Conservation (phyloP, 2,329 filamentous ascomycete species). For the Dryadomyces sulphureus region DNA sequence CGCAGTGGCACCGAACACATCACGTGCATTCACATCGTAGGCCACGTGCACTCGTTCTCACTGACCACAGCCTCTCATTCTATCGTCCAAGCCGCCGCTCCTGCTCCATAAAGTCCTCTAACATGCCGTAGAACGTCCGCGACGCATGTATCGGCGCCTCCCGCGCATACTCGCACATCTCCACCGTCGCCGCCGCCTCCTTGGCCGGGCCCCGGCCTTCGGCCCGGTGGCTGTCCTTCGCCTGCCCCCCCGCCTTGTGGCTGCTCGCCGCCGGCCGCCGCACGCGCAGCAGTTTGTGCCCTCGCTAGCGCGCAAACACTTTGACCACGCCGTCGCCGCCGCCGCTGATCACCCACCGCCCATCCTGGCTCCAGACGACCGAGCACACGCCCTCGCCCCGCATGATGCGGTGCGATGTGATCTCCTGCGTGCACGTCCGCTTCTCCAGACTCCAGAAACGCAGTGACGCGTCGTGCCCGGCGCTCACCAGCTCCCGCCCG, state of each 20-base stretch:
- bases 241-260: background rate
- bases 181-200: no score
- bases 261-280: background rate
- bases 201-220: background rate
- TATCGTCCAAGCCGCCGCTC: no score
- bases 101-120: no score
- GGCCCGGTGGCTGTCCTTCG: background rate
- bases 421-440: slow-evolving; percentile 85
- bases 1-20: no score
- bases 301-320: slow-evolving; percentile 51
- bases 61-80: no score
- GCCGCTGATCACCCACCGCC: slow-evolving; percentile 83
- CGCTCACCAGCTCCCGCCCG: slow-evolving; percentile 85
- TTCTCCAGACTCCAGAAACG: slow-evolving; percentile 98
- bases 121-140: no score
- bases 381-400: slow-evolving; percentile 88
- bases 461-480: slow-evolving; percentile 86
- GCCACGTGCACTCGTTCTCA: no score
- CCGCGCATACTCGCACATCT: no score
- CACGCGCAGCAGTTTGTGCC: background rate
- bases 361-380: slow-evolving; percentile 92
- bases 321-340: slow-evolving; percentile 94
- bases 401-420: slow-evolving; percentile 87
- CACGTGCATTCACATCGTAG: no score
- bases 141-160: no score